Percentiles rank a stretch among this genome's conserved stretches.
phyloP scores from a whole-genome alignment of 1,139 yeast species.

The Debaryomyces subglobosus region DNA sequence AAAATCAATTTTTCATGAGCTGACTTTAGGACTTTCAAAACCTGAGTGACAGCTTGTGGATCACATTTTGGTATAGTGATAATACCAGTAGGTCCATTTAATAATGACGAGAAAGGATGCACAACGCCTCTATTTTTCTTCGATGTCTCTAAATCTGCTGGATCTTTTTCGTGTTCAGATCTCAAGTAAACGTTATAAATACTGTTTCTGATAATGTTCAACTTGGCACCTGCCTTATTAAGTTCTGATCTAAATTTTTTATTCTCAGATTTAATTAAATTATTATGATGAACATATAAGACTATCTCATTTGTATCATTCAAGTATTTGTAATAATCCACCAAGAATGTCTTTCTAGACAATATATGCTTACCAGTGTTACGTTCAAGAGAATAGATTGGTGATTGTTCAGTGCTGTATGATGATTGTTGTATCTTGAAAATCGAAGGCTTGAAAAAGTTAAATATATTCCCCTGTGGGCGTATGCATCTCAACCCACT shows the following conservation, averaged over 20 bases:
- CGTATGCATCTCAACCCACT: conserved; percentile 3
- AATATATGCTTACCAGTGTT: conserved; percentile 53
- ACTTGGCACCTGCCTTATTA: conserved; percentile 61
- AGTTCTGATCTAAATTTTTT: conserved; percentile 63
- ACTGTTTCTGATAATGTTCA: conserved; percentile 67
- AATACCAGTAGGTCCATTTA: conserved; percentile 87
- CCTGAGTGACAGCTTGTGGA: conserved; percentile 65
- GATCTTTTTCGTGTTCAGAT: conserved; percentile 69
- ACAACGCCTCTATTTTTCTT: conserved; percentile 41
- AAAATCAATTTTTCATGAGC: conserved; percentile 76
- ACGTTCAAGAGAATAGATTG: conserved; percentile 25
- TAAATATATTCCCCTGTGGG: background rate
- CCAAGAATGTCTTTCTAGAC: conserved; percentile 80
- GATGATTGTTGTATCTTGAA: conserved; percentile 5
- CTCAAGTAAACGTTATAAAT: conserved; percentile 77
- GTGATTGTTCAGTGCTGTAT: conserved; percentile 9
- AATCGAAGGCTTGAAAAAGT: conserved; percentile 4
- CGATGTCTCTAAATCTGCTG: conserved; percentile 65
- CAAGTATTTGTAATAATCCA: conserved; percentile 75
- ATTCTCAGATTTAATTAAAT: conserved; percentile 71
- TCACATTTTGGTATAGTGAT: conserved; percentile 68
- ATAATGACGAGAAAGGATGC: conserved; percentile 72
- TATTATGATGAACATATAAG: conserved; percentile 82
- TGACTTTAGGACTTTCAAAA: conserved; percentile 61
- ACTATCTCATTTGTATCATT: conserved; percentile 70